Evolutionary conservation across 441 rosid species (phyloP).

Genomic region (Pelargonium myrrhifolium): DNA sequence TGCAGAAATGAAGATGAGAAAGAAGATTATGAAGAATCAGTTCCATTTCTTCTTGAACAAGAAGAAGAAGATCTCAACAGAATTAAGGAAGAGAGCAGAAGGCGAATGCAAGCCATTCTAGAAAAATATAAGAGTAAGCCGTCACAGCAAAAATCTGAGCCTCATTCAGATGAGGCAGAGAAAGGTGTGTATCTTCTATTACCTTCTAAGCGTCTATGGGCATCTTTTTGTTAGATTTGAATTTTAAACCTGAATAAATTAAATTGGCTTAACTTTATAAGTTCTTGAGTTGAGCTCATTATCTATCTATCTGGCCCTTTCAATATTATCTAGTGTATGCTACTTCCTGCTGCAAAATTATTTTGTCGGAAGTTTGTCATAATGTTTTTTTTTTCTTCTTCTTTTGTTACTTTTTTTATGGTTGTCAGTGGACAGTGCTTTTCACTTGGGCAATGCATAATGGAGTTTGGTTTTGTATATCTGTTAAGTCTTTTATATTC

Average conservation of each 20-base stretch:
- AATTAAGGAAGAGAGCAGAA: conserved; percentile 91
- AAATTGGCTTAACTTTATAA: neutral
- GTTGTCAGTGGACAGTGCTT: neutral
- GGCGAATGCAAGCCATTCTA: conserved; percentile 69
- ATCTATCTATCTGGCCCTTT: neutral
- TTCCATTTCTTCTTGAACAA: conserved; percentile 54
- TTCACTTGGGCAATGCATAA: neutral
- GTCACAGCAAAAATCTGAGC: conserved; percentile 35
- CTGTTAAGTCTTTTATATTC: neutral
- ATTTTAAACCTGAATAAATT: neutral
- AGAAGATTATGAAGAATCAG: conserved; percentile 57
- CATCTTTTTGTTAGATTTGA: neutral
- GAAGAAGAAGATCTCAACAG: conserved; percentile 82
- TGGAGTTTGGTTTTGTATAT: neutral
- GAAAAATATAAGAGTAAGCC: conserved; percentile 62
- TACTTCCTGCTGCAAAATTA: no score
- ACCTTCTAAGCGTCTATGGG: neutral
- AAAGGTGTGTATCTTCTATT: conserved; percentile 41
- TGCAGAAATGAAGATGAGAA: conserved; percentile 48
- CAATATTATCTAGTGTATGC: neutral
- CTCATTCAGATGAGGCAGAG: conserved; percentile 25
- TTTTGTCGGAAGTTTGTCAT: no score
- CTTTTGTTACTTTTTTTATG: neutral
- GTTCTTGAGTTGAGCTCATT: neutral
- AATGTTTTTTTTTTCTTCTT: no score